phyloP scores from a whole-genome alignment of 1,284 basidiomycete genomes.

The Phellopilus nigrolimitatus region DNA sequence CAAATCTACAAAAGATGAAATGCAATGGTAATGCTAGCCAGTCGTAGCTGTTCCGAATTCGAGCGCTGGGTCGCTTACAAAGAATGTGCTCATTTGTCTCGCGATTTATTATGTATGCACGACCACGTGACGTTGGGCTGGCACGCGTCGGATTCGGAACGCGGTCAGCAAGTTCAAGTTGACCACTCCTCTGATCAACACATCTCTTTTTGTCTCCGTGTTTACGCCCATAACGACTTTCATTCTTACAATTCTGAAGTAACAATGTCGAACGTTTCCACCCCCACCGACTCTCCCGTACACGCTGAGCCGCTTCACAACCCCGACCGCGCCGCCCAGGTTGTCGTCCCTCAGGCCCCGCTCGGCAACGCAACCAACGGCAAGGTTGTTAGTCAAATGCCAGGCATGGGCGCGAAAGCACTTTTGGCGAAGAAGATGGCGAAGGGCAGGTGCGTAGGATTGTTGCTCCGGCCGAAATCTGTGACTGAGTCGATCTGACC shows the following conservation, averaged over 20 bases:
- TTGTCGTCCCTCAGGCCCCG: conserved; percentile 75
- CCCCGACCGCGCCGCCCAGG: conserved; percentile 71
- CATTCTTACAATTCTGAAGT: too few relatives aligned
- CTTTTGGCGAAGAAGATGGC: conserved; percentile 85
- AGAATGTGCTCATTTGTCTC: neutral
- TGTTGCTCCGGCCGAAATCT: neutral
- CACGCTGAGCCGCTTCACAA: conserved; percentile 78
- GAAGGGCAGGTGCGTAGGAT: conserved; percentile 62
- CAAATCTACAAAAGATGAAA: too few relatives aligned
- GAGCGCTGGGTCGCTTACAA: neutral
- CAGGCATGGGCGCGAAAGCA: conserved; percentile 83
- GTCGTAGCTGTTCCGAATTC: neutral
- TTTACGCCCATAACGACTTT: too few relatives aligned
- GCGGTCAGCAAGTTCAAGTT: too few relatives aligned
- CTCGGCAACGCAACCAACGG: conserved; percentile 61
- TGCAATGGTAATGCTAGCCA: too few relatives aligned
- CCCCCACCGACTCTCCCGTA: conserved; percentile 60
- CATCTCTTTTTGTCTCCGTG: neutral
- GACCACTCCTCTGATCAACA: too few relatives aligned
- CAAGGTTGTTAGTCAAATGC: conserved; percentile 41
- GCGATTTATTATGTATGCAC: too few relatives aligned
- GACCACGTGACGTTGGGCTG: too few relatives aligned
- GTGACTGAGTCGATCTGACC: conserved; percentile 7
- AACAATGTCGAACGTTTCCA: too few relatives aligned
- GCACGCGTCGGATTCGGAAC: too few relatives aligned